Evolutionary conservation across 1,284 basidiomycete genomes (phyloP), one percentile per base, ranked within the genome.

Genomic region (Irpex rosettiformis): DNA sequence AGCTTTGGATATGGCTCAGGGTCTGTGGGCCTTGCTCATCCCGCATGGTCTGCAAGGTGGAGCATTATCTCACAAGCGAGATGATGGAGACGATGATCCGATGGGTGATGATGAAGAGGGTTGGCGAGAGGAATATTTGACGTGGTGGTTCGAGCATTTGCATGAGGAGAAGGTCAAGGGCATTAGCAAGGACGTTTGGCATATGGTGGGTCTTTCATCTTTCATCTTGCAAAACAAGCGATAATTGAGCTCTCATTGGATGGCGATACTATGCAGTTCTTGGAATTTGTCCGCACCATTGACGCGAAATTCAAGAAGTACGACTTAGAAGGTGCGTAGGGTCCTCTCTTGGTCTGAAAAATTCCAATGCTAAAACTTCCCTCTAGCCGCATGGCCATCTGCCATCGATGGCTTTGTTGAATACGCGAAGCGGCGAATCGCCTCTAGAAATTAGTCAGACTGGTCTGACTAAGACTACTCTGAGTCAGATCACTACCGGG

Each of bases 141-240:
- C 86, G 13, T 82, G 86, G 79, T 98, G 96, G 96, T 85, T 93
- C 66, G 87, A 90, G 40, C 98, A 91, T 71, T 72, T 96, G 65
- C 78, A 75, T 43, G 77, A 84, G 67, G 86, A 83, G 66, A 88
- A 86, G 8, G 80, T 80, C 8, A 93, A 91, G 71, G 94, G 94
- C 3, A 82, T 98, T 37, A 95, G 91, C 74, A 94, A 93, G 75
- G 96, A 98, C 76, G 95, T 94, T 2, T 98, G 96, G 96, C 77
- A 80, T 55, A 91, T 96, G 83, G 93, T 94, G 61, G 57, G 78
- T 73, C 29, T 10, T 7, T 8, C 4, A 22, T 33, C 52, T 55
- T 58, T 57, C 21, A 22, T 54, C 18, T 22, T 11, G 10, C 43
- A 8, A 8, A 22, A 27, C 54, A 55, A 48, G 4, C 33, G 22